Base-by-base conservation (phyloP, 352 stramenopile genomes). In the Pythium guiyangense region DNA sequence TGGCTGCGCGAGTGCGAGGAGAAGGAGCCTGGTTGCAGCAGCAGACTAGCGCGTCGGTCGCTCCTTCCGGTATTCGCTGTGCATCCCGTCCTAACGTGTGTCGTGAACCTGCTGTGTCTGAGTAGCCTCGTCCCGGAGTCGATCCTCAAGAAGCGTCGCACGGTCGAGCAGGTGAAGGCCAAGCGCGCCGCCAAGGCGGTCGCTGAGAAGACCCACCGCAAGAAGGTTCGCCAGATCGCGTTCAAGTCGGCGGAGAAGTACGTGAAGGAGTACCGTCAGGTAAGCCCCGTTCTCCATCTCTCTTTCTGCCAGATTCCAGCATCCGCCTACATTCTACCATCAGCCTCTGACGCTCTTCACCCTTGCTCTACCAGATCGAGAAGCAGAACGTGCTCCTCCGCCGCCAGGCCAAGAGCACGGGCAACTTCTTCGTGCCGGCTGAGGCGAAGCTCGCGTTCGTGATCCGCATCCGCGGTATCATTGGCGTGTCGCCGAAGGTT, bases 391-490 rank as follows among this genome's bases (percentile, higher is more conserved):
- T 99, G 64, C 78, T 93, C 29, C 90, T 99, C 55, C 93, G 96
- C 64, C 96, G 97, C 62, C 89, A 98, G 71, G 97, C 97, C 65
- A 99, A 99, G 67, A 65, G 78, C 49, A 81, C 77, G 10, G 96
- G 96, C 71, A 97, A 98, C 83, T 98, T 98, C 79, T 99, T 90
- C 79, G 96, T 99, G 60, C 95, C 97, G 40, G 82, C 96, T 31
- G 92, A 99, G 81, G 92, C 96, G 60, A 99, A 99, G 88, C 76
- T 99, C 59, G 95, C 94, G 51, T 92, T 99, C 59, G 96, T 99
- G 61, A 93, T 99, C 66, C 96, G 97, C 73, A 99, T 99, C 69
- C 94, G 97, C 57, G 97, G 97, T 99, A 99, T 98, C 86, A 99
- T 96, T 53, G 86, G 86, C 56, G 84, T 96, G 58, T 94, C 86